phyloP scores from a whole-genome alignment of 2,329 filamentous ascomycete species.

The Orbilia ellipsospora region DNA sequence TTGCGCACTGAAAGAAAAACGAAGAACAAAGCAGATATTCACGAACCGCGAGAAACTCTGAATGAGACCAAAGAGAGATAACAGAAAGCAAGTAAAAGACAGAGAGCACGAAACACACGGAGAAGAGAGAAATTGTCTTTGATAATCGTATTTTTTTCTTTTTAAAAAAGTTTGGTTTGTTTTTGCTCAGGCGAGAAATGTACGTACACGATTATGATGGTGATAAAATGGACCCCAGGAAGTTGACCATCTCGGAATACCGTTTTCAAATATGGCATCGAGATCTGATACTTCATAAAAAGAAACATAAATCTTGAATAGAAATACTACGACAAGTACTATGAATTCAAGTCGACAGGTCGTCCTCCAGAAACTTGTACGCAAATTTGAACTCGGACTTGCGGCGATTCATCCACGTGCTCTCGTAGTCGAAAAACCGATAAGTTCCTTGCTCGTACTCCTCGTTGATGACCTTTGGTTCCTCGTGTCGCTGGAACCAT shows the following conservation, averaged over 20 bases:
- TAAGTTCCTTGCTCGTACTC: constrained; percentile 99
- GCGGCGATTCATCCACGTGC: constrained; percentile 75
- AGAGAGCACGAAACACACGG: neutral
- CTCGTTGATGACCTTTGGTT: constrained; percentile 98
- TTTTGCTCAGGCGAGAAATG: constrained; percentile 37
- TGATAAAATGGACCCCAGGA: constrained; percentile 49
- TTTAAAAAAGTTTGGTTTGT: neutral
- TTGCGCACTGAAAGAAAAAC: neutral
- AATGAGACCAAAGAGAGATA: constrained; percentile 9
- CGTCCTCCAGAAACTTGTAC: constrained; percentile 97
- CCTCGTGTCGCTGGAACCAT: constrained; percentile 98
- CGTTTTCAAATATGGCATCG: constrained; percentile 45
- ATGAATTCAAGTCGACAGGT: constrained; percentile 68
- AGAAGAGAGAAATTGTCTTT: constrained; percentile 20
- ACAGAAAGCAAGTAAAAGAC: neutral
- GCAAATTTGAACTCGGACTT: constrained; percentile 81
- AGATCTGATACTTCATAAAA: constrained; percentile 18
- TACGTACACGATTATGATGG: constrained; percentile 38
- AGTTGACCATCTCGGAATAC: constrained; percentile 25
- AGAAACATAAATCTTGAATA: constrained; percentile 2
- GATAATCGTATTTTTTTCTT: constrained; percentile 4
- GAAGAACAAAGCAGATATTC: neutral
- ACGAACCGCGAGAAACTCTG: constrained; percentile 10
- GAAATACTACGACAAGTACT: neutral
- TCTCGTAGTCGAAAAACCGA: constrained; percentile 99